Percentiles rank a stretch among this genome's conserved stretches.
Conservation (phyloP, 495 filamentous ascomycete species). For the Lepraria neglecta region DNA sequence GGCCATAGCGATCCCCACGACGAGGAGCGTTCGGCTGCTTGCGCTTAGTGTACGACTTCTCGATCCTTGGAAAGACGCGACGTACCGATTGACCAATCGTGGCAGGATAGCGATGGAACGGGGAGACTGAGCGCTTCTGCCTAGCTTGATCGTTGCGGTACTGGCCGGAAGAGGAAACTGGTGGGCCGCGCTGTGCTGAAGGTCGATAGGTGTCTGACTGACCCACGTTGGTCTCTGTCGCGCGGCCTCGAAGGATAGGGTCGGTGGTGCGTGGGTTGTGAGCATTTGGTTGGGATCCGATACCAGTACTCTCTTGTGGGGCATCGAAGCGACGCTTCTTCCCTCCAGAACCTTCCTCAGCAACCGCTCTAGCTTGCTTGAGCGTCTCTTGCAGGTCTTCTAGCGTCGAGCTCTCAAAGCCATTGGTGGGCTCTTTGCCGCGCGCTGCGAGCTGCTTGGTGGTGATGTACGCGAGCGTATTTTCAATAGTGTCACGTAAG, state of each 20-base stretch:
- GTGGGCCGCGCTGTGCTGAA: constrained; percentile 31
- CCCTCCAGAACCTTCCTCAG: constrained; percentile 38
- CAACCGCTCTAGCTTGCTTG: constrained; percentile 32
- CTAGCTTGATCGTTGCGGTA: background rate
- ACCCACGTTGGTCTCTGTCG: background rate
- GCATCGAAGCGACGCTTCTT: constrained; percentile 41
- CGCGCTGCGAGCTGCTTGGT: constrained; percentile 21
- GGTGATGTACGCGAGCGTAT: constrained; percentile 36
- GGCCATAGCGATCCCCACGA: constrained; percentile 10
- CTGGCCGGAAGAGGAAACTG: constrained; percentile 25
- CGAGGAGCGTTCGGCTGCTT: background rate
- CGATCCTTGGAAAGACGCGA: background rate
- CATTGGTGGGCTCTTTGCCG: background rate
- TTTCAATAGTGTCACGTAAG: constrained; percentile 46
- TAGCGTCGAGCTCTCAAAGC: constrained; percentile 21
- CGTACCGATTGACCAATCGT: constrained; percentile 1
- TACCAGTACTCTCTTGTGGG: background rate
- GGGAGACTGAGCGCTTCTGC: background rate
- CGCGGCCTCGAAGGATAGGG: background rate
- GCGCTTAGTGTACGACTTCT: background rate
- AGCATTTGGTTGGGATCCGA: constrained; percentile 8
- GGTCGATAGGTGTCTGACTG: constrained; percentile 20
- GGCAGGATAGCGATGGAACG: background rate
- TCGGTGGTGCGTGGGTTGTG: constrained; percentile 20
- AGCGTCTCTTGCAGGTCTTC: constrained; percentile 35